Conservation (phyloP, 345 rosid genomes). For the Heritiera fomes region DNA sequence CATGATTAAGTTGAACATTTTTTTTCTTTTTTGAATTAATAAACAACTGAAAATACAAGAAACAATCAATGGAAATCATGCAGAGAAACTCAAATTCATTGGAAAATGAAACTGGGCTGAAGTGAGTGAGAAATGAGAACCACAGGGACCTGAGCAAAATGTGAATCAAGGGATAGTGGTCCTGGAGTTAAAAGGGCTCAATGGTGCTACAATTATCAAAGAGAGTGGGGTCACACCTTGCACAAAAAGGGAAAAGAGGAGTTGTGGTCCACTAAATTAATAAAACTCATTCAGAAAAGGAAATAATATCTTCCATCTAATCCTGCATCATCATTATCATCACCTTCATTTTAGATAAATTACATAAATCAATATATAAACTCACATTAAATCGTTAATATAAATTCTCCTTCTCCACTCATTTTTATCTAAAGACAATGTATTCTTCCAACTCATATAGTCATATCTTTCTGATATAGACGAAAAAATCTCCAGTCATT, state of each 20-base stretch:
- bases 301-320: slow-evolving; percentile 11
- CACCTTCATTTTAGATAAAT: no score
- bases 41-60: slow-evolving; percentile 7
- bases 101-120: neutral
- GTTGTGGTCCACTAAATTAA: slow-evolving; percentile 30
- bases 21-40: neutral
- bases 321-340: neutral
- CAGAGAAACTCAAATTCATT: neutral
- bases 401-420: no score
- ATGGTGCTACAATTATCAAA: slow-evolving; percentile 25
- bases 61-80: neutral
- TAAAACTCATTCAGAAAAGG: neutral
- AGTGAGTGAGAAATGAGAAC: slow-evolving; percentile 4
- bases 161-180: slow-evolving; percentile 39
- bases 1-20: neutral
- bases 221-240: slow-evolving; percentile 50
- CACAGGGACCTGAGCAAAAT: slow-evolving; percentile 29
- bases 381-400: no score
- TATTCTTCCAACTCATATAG: no score
- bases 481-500: neutral
- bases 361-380: no score
- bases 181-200: slow-evolving; percentile 20
- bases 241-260: slow-evolving; percentile 29
- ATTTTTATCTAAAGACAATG: no score
- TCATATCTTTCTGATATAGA: no score